Evolutionary conservation across 192 early-diverging fungal genomes (phyloP), one percentile per base, ranked within the genome.

Genomic region (Coemansia sp.): DNA sequence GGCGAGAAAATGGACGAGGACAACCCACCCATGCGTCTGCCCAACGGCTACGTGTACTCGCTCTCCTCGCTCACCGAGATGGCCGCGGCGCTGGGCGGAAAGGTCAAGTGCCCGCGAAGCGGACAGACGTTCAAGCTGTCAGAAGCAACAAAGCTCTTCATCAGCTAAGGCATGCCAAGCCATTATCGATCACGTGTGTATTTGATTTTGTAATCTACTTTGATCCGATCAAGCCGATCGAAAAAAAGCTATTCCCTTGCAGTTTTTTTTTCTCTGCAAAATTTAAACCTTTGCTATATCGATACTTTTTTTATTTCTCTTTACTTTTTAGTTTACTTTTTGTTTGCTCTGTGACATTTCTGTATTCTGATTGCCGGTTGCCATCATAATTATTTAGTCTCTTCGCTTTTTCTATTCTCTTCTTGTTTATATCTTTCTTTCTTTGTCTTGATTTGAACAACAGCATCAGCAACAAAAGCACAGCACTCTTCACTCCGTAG

Each of bases 41-140:
- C 95, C 20, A 98, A 99, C 78, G 96, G 96, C 45, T 87, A 92
- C 49, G 95, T 97, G 11, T 99, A 99, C 71, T 95, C 92, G 8
- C 76, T 76, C 27, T 72, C 86, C 83, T 87, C 92, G 9, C 68
- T 94, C 6, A 67, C 71, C 27, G 88, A 89, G 6, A 88, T 91
- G 85, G 84, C 86, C 1, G 64, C 58, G n/a, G 85, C 70, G 58
- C 78, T 85, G 34, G 72, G 83, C 67, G 88, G 86, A 47, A 81
- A 85, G 59, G 76, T 94, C 60, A 84, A 77, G 23, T 94, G 92
- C 65, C 90, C 91, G 19, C 72, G 88, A 23, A 94, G 86, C 19
- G 85, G 83, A 22, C 53, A 79, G 14, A 55, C 74, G 0, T 93
- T 75, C 70, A 64, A 68, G 36, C 53, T 89, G 8, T 61, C 62